Evolutionary conservation across 352 stramenopile genomes (phyloP), one percentile per base, ranked within the genome.

Genomic region (Phytophthora hybrid): DNA sequence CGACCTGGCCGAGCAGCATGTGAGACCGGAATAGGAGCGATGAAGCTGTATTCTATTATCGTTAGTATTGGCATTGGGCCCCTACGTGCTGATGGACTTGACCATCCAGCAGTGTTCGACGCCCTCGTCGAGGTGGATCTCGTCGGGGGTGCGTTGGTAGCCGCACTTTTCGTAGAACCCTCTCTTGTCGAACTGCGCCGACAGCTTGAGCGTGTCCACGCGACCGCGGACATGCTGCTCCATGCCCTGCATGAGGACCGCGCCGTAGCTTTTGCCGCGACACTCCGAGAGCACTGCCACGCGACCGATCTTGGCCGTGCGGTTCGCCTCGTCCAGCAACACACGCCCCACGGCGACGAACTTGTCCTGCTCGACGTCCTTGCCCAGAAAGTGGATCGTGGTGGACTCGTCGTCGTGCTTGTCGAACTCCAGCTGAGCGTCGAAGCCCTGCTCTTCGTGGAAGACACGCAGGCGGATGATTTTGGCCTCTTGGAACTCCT

Each of bases 371-470:
- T 91, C 81, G 26, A 78, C 47, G 59, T 91, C 80, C 37, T 81
- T 83, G 59, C 79, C 85, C n/a, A 91, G 6, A 46, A 91, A 89
- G 57, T 90, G 80, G 37, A 80, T 47, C 23, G 83, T 93, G 14
- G 76, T 82, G 11, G 74, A 41, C 19, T 78, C 62, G 56, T 78
- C 58, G 72, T 91, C 85, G 63, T 84, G 60, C 21, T 71, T 62
- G 59, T 91, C 83, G 46, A 87, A 59, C 71, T 91, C 77, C 16
- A 80, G 55, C n/a, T 53, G 62, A 2, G 59, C 54, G 32, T 84
- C 72, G 52, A 84, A 86, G 47, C 77, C 77, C 47, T 87, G 75
- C 49, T 93, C 85, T 8, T 81, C 59, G 51, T 90, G 74, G 66
- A 92, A 92, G 44, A 92, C 83, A 11, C 77, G 49, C 65, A 74